Evolutionary conservation across 2,329 filamentous ascomycete genomes (phyloP).

Genomic region (Rhynchosporium secalis): DNA sequence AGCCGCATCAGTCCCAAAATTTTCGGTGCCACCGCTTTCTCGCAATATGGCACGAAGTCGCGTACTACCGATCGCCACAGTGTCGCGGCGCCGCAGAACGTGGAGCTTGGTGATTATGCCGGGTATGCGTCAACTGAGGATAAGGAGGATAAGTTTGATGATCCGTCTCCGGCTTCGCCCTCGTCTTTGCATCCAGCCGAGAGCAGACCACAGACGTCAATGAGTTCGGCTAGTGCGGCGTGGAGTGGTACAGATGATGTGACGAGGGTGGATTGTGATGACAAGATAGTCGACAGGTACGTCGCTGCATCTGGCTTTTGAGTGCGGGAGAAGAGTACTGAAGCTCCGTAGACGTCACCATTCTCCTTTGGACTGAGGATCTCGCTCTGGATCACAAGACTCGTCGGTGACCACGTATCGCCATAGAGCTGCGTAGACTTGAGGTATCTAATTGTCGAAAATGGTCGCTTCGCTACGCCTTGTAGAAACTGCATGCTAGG

Average conservation of each 20-base stretch:
- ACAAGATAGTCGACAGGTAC: neutral
- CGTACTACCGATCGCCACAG: neutral
- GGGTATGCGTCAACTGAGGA: neutral
- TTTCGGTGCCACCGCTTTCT: conserved; percentile 4
- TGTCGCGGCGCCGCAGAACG: neutral
- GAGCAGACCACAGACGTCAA: neutral
- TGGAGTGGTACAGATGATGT: conserved; percentile 4
- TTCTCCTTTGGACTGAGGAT: too few species aligned
- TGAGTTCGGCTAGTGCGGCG: neutral
- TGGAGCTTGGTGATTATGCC: neutral
- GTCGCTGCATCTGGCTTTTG: too few species aligned
- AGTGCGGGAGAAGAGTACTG: too few species aligned
- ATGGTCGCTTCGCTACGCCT: too few species aligned
- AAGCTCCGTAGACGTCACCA: too few species aligned
- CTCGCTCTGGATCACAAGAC: too few species aligned
- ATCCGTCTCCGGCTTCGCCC: neutral
- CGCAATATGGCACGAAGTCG: neutral
- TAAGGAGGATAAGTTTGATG: neutral
- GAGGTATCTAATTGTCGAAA: too few species aligned
- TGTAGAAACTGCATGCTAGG: too few species aligned
- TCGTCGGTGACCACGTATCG: too few species aligned
- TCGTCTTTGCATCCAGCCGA: neutral
- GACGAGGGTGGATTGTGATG: conserved; percentile 9
- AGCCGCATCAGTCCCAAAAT: conserved; percentile 19
- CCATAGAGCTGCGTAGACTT: too few species aligned